phyloP scores from a whole-genome alignment of 345 rosid species.

The Garcia nutans region DNA sequence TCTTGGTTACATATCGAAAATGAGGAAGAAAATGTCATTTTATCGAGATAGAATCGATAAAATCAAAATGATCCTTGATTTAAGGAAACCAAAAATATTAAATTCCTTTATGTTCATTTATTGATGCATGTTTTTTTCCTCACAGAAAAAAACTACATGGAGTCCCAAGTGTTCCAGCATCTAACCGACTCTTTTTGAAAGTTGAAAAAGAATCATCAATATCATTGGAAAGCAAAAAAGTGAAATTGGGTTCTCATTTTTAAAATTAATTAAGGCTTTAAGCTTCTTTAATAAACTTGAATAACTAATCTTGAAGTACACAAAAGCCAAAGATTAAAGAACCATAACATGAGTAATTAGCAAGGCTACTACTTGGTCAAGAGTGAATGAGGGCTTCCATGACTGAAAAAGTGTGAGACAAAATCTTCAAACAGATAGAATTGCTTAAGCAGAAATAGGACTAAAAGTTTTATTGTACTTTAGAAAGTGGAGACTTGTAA shows the following conservation, averaged over 20 bases:
- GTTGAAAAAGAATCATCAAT: not conserved
- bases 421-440: constrained; percentile 31
- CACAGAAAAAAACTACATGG: no score
- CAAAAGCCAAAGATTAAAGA: constrained; percentile 17
- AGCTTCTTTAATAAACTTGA: constrained; percentile 28
- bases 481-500: constrained; percentile 48
- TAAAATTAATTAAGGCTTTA: constrained; percentile 13
- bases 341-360: constrained; percentile 16
- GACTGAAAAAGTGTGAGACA: constrained; percentile 14
- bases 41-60: no score
- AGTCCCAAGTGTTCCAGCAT: not conserved
- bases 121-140: no score
- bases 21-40: no score
- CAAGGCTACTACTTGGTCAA: constrained; percentile 18
- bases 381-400: constrained; percentile 19
- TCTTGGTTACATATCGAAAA: no score
- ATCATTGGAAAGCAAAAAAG: constrained; percentile 17
- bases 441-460: constrained; percentile 13
- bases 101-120: no score
- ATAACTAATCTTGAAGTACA: constrained; percentile 13
- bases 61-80: no score
- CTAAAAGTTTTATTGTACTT: constrained; percentile 26
- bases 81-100: no score
- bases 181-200: not conserved
- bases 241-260: not conserved